Conservation (phyloP, 139 green algal species). For the Monoraphidium neglectum region DNA sequence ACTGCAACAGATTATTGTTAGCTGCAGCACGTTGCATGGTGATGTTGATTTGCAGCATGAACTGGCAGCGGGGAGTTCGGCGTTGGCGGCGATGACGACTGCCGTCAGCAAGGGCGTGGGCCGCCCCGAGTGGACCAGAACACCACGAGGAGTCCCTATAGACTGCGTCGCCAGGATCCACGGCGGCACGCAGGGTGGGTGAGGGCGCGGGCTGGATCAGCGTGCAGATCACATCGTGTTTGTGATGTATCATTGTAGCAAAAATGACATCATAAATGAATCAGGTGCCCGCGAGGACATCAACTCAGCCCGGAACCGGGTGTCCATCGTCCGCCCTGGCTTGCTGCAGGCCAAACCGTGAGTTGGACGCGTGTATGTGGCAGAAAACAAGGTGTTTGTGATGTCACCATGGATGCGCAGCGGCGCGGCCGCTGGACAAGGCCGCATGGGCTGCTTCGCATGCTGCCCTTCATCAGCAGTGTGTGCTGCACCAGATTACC, state of each 20-base stretch:
- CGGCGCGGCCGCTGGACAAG: background rate
- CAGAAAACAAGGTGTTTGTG: background rate
- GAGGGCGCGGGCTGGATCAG: background rate
- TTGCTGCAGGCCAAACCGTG: constrained; percentile 47
- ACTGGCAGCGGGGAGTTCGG: no score
- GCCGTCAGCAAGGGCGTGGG: background rate
- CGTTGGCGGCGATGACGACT: no score
- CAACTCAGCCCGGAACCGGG: constrained; percentile 35
- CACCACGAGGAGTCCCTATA: constrained; percentile 35
- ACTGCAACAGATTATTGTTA: no score
- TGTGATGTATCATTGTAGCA: background rate
- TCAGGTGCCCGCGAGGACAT: constrained; percentile 47
- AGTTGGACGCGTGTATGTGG: constrained; percentile 20
- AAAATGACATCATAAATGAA: background rate
- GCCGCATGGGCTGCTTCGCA: background rate
- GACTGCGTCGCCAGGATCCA: constrained; percentile 38
- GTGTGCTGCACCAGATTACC: background rate
- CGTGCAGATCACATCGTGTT: no score
- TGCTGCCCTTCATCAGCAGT: background rate
- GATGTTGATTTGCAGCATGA: no score
- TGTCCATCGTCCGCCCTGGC: constrained; percentile 40
- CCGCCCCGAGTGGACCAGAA: constrained; percentile 41
- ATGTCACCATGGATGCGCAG: background rate
- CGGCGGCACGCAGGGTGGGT: constrained; percentile 10
- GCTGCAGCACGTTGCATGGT: no score